Evolutionary conservation across 75 land plant species (phyloP).

Genomic region (Selaginella tamariscina): DNA sequence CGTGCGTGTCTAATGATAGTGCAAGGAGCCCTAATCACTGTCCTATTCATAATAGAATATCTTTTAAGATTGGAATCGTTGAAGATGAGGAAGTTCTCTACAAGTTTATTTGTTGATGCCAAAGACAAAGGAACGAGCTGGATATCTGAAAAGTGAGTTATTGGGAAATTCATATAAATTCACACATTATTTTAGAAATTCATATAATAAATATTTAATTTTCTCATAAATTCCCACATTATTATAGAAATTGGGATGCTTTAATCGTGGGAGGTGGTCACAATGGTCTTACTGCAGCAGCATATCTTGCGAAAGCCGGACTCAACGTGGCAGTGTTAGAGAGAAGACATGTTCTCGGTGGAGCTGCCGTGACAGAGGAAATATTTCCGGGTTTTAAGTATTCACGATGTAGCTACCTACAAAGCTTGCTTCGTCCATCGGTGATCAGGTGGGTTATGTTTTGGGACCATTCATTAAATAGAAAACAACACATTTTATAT

Average conservation of each 20-base stretch:
- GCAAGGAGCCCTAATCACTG: too few relatives aligned
- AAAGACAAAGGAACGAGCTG: neutral
- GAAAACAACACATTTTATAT: neutral
- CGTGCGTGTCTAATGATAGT: too few relatives aligned
- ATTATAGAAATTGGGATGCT: slow-evolving; percentile 65
- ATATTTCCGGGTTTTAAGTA: slow-evolving; percentile 85
- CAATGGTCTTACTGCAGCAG: slow-evolving; percentile 91
- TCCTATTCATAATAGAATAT: too few relatives aligned
- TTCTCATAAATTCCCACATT: neutral
- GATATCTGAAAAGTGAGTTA: neutral
- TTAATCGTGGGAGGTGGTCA: slow-evolving; percentile 88
- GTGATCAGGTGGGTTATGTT: slow-evolving; percentile 42
- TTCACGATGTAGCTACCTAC: slow-evolving; percentile 89
- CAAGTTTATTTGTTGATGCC: neutral
- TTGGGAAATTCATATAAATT: too few relatives aligned
- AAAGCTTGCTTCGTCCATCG: slow-evolving; percentile 84
- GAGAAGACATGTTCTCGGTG: slow-evolving; percentile 77
- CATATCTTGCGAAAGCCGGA: slow-evolving; percentile 62
- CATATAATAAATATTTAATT: too few relatives aligned
- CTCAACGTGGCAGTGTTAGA: slow-evolving; percentile 81
- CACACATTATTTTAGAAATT: neutral
- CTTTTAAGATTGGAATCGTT: too few relatives aligned
- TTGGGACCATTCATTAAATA: neutral
- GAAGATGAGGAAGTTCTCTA: neutral
- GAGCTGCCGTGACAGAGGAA: slow-evolving; percentile 96